A percentile compares a stretch with the other conserved stretches of the same genome.
Evolutionary conservation across 2,329 filamentous ascomycete genomes (phyloP).

Genomic region (Cladosporium sp.): DNA sequence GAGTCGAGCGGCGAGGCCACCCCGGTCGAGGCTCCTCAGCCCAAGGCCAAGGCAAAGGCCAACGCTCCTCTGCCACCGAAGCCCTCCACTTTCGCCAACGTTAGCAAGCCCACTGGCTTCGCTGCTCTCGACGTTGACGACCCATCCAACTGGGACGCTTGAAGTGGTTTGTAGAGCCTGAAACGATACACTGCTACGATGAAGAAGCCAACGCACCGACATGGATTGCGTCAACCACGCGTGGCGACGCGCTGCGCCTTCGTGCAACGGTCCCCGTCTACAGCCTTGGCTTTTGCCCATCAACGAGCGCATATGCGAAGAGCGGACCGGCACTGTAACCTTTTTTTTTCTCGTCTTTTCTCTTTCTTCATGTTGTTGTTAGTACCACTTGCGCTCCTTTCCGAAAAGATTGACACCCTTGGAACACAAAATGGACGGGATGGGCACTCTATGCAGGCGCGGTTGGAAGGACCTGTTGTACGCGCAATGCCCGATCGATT

Average conservation of each 20-base stretch:
- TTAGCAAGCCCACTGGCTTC: slow-evolving; percentile 27
- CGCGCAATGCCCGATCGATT: not conserved
- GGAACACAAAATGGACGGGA: not conserved
- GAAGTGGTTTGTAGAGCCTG: not conserved
- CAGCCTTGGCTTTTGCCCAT: not conserved
- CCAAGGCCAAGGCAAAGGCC: slow-evolving; percentile 15
- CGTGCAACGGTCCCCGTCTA: not conserved
- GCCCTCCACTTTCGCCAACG: slow-evolving; percentile 19
- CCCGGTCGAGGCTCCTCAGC: slow-evolving; percentile 18
- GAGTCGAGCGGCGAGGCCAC: slow-evolving; percentile 21
- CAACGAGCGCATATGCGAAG: not conserved
- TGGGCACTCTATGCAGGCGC: not conserved
- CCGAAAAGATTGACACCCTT: not conserved
- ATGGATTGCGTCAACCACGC: not conserved
- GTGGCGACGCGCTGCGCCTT: not conserved
- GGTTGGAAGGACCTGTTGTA: not conserved
- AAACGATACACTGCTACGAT: not conserved
- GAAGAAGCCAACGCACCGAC: not conserved
- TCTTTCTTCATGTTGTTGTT: slow-evolving; percentile 14
- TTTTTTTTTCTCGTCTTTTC: not conserved
- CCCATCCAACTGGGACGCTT: slow-evolving; percentile 30
- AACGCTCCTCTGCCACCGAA: slow-evolving; percentile 18
- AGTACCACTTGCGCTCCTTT: slow-evolving; percentile 15
- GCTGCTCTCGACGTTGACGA: slow-evolving; percentile 29
- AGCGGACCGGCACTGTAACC: not conserved